A percentile compares a stretch with the other conserved stretches of the same genome.
phyloP scores from a whole-genome alignment of 768 basidiomycete genomes.

The Sarcodon sp. region DNA sequence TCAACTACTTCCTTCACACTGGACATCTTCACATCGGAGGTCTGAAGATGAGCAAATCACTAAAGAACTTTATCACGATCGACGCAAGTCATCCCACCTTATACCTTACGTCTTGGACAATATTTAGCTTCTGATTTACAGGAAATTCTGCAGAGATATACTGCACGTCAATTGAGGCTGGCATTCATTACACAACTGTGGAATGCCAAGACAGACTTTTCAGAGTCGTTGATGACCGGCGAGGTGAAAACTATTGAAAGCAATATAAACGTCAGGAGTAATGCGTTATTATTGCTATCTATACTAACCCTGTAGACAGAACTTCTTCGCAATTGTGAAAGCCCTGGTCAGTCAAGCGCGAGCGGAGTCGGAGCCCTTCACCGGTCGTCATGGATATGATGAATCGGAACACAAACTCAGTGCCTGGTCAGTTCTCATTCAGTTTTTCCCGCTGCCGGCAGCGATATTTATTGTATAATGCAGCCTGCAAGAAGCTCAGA shows the following conservation, averaged over 20 bases:
- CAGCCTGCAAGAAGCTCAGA: constrained; percentile 67
- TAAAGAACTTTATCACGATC: constrained; percentile 99
- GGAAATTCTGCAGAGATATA: constrained; percentile 78
- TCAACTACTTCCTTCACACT: constrained; percentile 97
- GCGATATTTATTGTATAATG: constrained; percentile 3
- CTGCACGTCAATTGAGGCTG: constrained; percentile 80
- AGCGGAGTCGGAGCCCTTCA: constrained; percentile 32
- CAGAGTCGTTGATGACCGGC: constrained; percentile 76
- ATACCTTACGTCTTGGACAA: constrained; percentile 1
- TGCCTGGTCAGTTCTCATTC: constrained; percentile 31
- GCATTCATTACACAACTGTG: constrained; percentile 87
- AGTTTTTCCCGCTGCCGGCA: not conserved
- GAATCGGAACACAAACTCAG: constrained; percentile 57
- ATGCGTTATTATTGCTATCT: constrained; percentile 2
- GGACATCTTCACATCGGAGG: constrained; percentile 98
- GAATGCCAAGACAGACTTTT: constrained; percentile 92
- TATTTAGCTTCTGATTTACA: constrained; percentile 17
- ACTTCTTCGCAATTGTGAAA: constrained; percentile 85
- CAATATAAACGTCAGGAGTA: constrained; percentile 62
- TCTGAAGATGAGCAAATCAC: constrained; percentile 96
- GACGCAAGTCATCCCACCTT: constrained; percentile 35
- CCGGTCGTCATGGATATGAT: constrained; percentile 56
- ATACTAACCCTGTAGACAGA: constrained; percentile 31
- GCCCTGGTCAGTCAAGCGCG: constrained; percentile 57
- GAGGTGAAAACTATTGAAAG: constrained; percentile 82